These are phyloP conservation scores for Botrytis squamosa DNA, from an alignment of 2,329 filamentous ascomycete genomes.

Conservation along the genomic window DNA sequence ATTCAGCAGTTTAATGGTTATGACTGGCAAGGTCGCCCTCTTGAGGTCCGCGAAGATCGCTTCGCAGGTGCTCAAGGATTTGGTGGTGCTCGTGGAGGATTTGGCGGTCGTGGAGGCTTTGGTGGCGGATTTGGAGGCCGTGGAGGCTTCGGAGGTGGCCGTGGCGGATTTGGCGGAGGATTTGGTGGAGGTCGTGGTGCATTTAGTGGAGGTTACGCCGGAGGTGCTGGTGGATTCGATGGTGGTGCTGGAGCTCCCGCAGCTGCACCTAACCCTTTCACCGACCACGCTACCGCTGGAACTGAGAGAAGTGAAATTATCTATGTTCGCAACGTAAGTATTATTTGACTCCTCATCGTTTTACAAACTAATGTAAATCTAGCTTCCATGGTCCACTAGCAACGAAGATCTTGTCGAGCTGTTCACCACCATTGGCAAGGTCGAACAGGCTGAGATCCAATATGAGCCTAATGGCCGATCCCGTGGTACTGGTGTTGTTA, in stretches of 20 bases:
- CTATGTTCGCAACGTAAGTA: conserved; percentile 92
- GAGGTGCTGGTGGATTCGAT: conserved; percentile 43
- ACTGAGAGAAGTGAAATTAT: conserved; percentile 82
- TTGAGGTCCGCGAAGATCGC: conserved; percentile 95
- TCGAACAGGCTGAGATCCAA: conserved; percentile 98
- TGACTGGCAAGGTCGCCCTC: conserved; percentile 90
- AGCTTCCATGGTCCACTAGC: conserved; percentile 98
- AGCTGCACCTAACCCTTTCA: conserved; percentile 82
- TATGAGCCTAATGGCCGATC: conserved; percentile 97
- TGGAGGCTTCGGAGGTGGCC: conserved; percentile 58
- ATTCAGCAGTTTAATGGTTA: conserved; percentile 98
- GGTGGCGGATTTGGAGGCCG: conserved; percentile 56
- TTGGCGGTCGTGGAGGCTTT: conserved; percentile 45
- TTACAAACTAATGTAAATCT: conserved; percentile 25
- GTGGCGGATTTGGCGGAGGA: conserved; percentile 53
- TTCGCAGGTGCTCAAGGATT: conserved; percentile 66
- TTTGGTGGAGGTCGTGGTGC: conserved; percentile 40
- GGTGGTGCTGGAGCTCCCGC: conserved; percentile 45
- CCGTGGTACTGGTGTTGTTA: conserved; percentile 92
- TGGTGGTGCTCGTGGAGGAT: conserved; percentile 46
- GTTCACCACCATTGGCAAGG: conserved; percentile 96
- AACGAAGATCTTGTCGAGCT: conserved; percentile 96
- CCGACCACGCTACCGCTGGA: conserved; percentile 84
- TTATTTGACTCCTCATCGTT: neutral
- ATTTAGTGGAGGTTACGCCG: conserved; percentile 56